Evolutionary conservation across 768 basidiomycete species (phyloP), one percentile per base, ranked within the genome.

Genomic region (Zangia roseola): DNA sequence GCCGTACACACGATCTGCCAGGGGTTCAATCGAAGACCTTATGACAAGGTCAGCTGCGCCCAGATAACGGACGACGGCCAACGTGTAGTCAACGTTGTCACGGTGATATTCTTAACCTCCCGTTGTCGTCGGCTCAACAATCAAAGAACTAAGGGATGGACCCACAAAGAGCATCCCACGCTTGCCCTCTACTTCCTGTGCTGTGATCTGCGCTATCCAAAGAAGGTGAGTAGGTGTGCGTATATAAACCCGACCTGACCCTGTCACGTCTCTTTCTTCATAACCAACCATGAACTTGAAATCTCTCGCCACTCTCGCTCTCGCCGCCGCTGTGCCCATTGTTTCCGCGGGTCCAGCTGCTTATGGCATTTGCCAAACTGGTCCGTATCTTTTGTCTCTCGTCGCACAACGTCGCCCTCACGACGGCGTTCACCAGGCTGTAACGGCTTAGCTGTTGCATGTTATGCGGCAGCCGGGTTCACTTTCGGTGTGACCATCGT

Each of bases 231-330:
- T 8, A 4, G 17, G 9, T 0, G 1, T 3, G 1, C 16, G 2
- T 41, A 56, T 57, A 57, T 53, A 47, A 47, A 34, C 17, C 20
- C 14, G 2, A n/a, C 30, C 7, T 3, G 10, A 6, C 13, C 30
- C 6, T 14, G 14, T 28, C 30, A 33, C 17, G 17, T 14, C 20
- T n/a, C 16, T 10, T 14, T 12, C 33, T 8, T 10, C 12, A 52
- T 12, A 28, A 50, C 24, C 14, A 28, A 50, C 24, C 5, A 68
- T 62, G 65, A 69, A 67, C 43, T 26, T 62, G n/a, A 62, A 60
- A 36, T 53, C 52, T 0, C 40, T 62, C 26, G 33, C 50, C 5
- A 42, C 55, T 2, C 45, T 69, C 12, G 19, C 60, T 6, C 49
- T 68, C n/a, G 45, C 36, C 19, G 51, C 53, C 17, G 51, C 38